These are phyloP conservation scores for Macadamia tetraphylla DNA, from an alignment of 164 flowering plant genomes.

Conservation along the genomic window DNA sequence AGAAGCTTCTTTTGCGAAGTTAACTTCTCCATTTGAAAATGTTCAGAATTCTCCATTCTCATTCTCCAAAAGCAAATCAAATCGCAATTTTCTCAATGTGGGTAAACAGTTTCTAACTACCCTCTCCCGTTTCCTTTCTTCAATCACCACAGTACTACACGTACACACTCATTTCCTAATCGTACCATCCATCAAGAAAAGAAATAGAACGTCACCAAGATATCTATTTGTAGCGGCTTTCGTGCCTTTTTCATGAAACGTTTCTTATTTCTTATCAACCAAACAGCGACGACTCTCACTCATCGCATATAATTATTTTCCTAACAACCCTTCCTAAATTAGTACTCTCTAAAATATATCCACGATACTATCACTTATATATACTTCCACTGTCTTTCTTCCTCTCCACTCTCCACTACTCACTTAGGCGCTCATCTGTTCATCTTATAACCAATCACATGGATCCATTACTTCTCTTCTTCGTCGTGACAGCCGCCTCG, in stretches of 20 bases:
- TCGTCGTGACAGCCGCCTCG: constrained; percentile 16
- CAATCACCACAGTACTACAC: background rate
- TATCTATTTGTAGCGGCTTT: too few species aligned
- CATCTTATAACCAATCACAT: constrained; percentile 13
- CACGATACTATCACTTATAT: background rate
- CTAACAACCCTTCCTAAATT: constrained; percentile 14
- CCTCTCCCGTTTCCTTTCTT: background rate
- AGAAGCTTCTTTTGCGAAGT: too few species aligned
- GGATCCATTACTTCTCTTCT: constrained; percentile 33
- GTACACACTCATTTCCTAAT: background rate
- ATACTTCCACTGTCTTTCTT: background rate
- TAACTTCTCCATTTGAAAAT: too few species aligned
- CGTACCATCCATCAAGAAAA: constrained; percentile 1
- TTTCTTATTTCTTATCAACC: too few species aligned
- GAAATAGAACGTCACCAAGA: background rate
- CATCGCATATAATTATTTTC: background rate
- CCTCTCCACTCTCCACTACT: background rate
- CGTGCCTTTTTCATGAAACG: too few species aligned
- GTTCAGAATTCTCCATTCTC: too few species aligned
- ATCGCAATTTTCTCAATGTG: constrained; percentile 2
- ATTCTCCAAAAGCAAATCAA: too few species aligned
- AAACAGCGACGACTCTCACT: background rate
- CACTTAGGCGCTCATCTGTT: background rate
- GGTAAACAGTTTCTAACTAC: constrained; percentile 16
- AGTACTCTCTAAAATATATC: background rate